These are phyloP conservation scores for Mucor velutinosus DNA, from an alignment of 371 early-diverging fungal species.

Conservation along the genomic window DNA sequence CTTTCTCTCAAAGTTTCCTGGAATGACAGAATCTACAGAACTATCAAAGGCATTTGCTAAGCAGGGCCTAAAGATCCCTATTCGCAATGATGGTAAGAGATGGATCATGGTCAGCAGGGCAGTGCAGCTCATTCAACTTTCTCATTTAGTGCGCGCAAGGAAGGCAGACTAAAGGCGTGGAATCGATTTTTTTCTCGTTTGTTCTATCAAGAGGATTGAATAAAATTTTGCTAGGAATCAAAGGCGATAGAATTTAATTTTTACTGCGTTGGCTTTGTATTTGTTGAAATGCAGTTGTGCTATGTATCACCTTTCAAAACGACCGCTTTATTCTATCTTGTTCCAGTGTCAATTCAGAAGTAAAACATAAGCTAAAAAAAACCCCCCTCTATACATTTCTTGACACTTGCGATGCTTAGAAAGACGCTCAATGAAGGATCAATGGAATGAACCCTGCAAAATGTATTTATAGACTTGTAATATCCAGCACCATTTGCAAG, in stretches of 20 bases:
- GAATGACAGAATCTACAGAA: conserved; percentile 84
- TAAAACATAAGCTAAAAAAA: too few species aligned
- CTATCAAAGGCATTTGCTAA: conserved; percentile 87
- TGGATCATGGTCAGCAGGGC: neutral
- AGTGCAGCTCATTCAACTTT: neutral
- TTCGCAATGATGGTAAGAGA: conserved; percentile 77
- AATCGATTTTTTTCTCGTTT: neutral
- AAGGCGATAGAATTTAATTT: neutral
- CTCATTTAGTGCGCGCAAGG: conserved; percentile 23
- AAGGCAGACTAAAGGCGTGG: conserved; percentile 23
- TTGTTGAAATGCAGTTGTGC: too few species aligned
- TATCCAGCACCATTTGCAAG: too few species aligned
- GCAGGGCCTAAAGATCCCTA: conserved; percentile 91
- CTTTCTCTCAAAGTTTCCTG: conserved; percentile 45
- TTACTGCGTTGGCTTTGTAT: too few species aligned
- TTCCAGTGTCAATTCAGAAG: too few species aligned
- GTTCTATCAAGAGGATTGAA: neutral
- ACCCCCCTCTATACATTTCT: too few species aligned
- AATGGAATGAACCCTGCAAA: too few species aligned
- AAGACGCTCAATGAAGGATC: too few species aligned
- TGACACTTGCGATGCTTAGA: too few species aligned
- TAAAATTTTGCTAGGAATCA: neutral
- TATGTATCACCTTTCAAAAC: too few species aligned
- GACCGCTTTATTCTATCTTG: too few species aligned
- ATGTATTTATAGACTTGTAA: too few species aligned